Conservation (phyloP, 768 basidiomycete species). For the Lactarius quietus region DNA sequence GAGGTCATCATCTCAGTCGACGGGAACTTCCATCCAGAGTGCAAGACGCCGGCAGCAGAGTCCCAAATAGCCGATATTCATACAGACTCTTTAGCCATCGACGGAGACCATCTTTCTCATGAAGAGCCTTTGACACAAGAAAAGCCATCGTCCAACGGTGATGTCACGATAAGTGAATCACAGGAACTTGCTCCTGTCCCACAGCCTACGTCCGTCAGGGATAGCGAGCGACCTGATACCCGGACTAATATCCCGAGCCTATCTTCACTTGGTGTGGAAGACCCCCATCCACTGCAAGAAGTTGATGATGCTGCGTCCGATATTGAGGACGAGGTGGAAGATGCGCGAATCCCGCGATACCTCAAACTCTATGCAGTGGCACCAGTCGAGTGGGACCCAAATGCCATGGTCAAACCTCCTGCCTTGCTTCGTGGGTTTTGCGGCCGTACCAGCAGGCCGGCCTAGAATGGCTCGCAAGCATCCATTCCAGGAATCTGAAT, state of each 20-base stretch:
- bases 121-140: neutral
- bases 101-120: neutral
- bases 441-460: constrained; percentile 94
- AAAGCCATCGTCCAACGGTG: neutral
- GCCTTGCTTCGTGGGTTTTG: constrained; percentile 82
- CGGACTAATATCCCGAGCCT: neutral
- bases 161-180: neutral
- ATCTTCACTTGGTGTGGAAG: constrained; percentile 13
- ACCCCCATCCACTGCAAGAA: constrained; percentile 29
- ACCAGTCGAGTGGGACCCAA: constrained; percentile 62
- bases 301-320: constrained; percentile 35
- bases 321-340: constrained; percentile 38
- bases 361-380: constrained; percentile 69
- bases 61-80: constrained; percentile 2
- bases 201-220: neutral
- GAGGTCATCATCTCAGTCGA: constrained; percentile 14
- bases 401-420: constrained; percentile 56
- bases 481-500: constrained; percentile 77
- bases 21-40: constrained; percentile 6
- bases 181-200: neutral
- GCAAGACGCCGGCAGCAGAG: constrained; percentile 2
- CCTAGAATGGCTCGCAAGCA: constrained; percentile 88
- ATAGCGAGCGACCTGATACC: constrained; percentile 3
- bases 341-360: constrained; percentile 40
- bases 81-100: neutral